phyloP scores from a whole-genome alignment of 805 yeast species.

The Maudiozyma serrabonitensis region DNA sequence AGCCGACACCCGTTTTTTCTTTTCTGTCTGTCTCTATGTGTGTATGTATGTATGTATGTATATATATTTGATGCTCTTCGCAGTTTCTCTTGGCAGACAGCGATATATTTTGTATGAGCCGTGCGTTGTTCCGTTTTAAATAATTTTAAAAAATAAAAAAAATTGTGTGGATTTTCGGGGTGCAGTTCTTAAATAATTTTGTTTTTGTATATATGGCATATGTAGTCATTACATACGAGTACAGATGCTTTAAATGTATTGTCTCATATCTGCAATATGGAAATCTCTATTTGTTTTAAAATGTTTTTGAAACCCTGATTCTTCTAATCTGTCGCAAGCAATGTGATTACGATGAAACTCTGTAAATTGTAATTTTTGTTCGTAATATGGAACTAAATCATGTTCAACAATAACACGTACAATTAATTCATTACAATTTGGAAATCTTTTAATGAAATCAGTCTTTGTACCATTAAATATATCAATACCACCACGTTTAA shows the following conservation, averaged over 20 bases:
- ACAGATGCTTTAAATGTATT: neutral
- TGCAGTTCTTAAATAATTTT: too few species aligned
- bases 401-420: conserved; percentile 44
- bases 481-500: conserved; percentile 9
- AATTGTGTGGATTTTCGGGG: too few species aligned
- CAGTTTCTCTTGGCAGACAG: too few species aligned
- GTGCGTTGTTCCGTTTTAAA: too few species aligned
- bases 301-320: conserved; percentile 31
- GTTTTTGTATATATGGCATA: too few species aligned
- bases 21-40: too few species aligned
- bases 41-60: too few species aligned
- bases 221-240: too few species aligned
- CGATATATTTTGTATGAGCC: too few species aligned
- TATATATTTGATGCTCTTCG: too few species aligned
- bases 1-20: too few species aligned
- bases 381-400: conserved; percentile 37
- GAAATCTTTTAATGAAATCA: conserved; percentile 11
- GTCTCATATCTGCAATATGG: conserved; percentile 24
- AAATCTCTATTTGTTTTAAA: conserved; percentile 34
- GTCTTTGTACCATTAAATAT: conserved; percentile 6
- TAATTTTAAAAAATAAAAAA: too few species aligned
- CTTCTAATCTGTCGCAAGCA: conserved; percentile 15
- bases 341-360: conserved; percentile 19
- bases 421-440: conserved; percentile 11
- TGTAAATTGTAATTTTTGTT: conserved; percentile 31